A percentile compares a stretch with the other conserved stretches of the same genome.
Evolutionary conservation across 106 monocot species (phyloP).

Genomic region (Phalaenopsis aphrodite): DNA sequence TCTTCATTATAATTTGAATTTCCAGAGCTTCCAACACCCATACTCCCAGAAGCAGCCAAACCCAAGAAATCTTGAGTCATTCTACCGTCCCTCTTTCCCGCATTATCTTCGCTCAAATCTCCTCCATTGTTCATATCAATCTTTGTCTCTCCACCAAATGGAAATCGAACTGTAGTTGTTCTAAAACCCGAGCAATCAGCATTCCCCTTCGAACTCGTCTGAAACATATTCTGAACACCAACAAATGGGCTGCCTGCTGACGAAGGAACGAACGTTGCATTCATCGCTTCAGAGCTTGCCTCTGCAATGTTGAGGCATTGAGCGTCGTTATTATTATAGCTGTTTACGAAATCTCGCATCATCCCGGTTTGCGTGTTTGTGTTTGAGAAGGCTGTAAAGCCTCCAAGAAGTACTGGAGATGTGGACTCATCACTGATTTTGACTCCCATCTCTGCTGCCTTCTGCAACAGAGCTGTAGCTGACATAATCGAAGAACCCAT

Average conservation of each 20-base stretch:
- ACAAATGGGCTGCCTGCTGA: not conserved
- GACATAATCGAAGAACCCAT: slow-evolving; percentile 14
- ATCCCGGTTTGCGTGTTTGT: no score
- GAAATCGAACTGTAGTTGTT: not conserved
- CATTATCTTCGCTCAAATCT: no score
- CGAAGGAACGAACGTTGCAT: not conserved
- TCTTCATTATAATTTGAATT: no score
- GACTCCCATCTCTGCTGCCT: slow-evolving; percentile 25
- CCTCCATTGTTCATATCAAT: no score
- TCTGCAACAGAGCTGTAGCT: slow-evolving; percentile 37
- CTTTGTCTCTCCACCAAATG: not conserved
- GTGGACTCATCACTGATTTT: slow-evolving; percentile 1
- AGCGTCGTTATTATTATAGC: no score
- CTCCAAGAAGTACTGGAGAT: no score
- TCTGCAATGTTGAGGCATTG: no score
- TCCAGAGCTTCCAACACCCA: no score
- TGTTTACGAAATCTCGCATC: no score
- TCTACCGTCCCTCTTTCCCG: not conserved
- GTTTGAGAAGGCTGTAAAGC: no score
- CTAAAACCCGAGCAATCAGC: not conserved
- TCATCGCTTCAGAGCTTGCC: no score
- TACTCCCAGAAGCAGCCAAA: no score
- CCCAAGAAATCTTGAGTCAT: slow-evolving; percentile 35
- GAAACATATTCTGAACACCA: not conserved
- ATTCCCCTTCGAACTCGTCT: not conserved